Conservation (phyloP, 2,329 filamentous ascomycete genomes). For the Penicillium psychrosexuale region DNA sequence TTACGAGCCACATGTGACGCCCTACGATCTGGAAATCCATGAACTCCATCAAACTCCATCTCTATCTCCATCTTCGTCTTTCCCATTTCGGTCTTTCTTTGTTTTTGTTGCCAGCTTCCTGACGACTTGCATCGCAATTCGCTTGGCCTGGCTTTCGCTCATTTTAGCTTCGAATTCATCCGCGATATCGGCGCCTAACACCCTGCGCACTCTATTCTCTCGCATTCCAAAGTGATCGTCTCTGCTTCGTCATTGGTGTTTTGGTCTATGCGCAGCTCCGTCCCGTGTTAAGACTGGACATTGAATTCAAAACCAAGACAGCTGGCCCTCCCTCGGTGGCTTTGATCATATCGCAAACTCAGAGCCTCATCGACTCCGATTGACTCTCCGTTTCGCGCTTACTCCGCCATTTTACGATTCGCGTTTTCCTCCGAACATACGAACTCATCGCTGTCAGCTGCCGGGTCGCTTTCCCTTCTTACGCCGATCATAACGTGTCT, state of each 20-base stretch:
- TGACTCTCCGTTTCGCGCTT: not conserved
- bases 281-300: not conserved
- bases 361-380: conserved; percentile 3
- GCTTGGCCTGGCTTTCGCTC: not conserved
- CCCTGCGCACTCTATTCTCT: conserved; percentile 14
- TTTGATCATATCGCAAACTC: not conserved
- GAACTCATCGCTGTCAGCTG: not conserved
- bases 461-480: not conserved
- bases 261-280: conserved; percentile 8
- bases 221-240: conserved; percentile 15
- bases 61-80: conserved; percentile 1
- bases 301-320: not conserved
- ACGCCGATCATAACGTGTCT: conserved; percentile 1
- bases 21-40: conserved; percentile 19
- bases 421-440: not conserved
- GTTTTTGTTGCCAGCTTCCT: not conserved
- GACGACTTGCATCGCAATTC: not conserved
- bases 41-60: conserved; percentile 8
- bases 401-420: not conserved
- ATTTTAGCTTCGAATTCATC: not conserved
- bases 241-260: conserved; percentile 2
- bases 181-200: conserved; percentile 21
- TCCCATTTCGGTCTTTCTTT: conserved; percentile 6
- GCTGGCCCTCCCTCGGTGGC: conserved; percentile 6
- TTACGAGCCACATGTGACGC: conserved; percentile 27